Evolutionary conservation across 176 grass and related monocot genomes (phyloP), one percentile per base, ranked within the genome.

Genomic region (Oryza longistaminata): DNA sequence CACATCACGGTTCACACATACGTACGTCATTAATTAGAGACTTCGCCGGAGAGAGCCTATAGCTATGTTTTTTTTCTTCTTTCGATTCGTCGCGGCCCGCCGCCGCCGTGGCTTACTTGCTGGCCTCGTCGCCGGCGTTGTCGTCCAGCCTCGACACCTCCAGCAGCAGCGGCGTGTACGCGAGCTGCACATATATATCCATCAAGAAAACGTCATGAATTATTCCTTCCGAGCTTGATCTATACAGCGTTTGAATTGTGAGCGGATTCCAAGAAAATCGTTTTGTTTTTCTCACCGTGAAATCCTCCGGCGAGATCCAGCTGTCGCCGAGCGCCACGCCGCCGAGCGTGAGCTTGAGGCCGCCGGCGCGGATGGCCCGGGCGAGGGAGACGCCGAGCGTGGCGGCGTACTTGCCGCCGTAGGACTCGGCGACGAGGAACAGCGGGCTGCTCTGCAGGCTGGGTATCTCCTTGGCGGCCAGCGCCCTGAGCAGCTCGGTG

Each of bases 241-340:
- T 34, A 34, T 34, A 37, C 3, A 37, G 4, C 35, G 27, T 5
- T 5, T 37, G 35, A 37, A 37, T 37, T 37, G 35, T 37, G 35
- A 12, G 43, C 27, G 3, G 52, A 55, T 55, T 37, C 9, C 16
- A 43, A 37, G 33, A 66, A 52, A 73, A 27, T 11, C 9, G 14
- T 3, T 4, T n/a, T 3, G 1, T 39, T 73, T 73, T 7, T 42
- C 88, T 81, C 48, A 91, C 95, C 79, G 85, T 49, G 64, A 91
- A 94, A 87, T 97, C 95, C 43, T 76, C 92, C 0, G 92, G 88
- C 9, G 95, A 97, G 73, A 94, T 88, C 90, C 92, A 97, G 81
- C 92, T 93, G 71, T 94, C 90, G 1, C 92, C 92, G 19, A 97
- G 75, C 15, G 85, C 92, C 27, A 27, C 27, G 27, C 27, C 90